Conservation (phyloP, 345 rosid species). For the Atalantia buxifolia region DNA sequence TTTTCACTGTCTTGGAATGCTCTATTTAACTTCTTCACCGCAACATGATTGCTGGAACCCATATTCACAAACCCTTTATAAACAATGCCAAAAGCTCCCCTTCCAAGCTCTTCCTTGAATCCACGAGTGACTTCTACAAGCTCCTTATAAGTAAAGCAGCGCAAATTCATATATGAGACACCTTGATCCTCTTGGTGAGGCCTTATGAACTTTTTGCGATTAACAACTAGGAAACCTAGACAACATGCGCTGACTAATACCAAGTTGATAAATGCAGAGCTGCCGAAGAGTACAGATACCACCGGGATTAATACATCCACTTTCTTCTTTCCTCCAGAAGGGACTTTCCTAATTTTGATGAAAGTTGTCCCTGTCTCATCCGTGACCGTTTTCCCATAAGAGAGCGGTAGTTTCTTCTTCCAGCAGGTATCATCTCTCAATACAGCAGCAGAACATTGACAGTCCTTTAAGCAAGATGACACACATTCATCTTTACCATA, state of each 20-base stretch:
- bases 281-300: constrained; percentile 18
- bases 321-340: not conserved
- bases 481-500: constrained; percentile 22
- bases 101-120: constrained; percentile 36
- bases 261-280: constrained; percentile 18
- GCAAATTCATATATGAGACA: constrained; percentile 11
- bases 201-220: not conserved
- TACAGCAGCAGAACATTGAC: constrained; percentile 33
- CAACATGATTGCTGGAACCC: not conserved
- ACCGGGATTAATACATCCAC: not conserved
- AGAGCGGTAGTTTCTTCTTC: constrained; percentile 43
- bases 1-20: constrained; percentile 12
- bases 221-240: constrained; percentile 2
- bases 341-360: constrained; percentile 26
- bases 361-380: not conserved
- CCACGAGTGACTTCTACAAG: constrained; percentile 29
- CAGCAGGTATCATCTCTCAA: constrained; percentile 13
- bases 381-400: constrained; percentile 28
- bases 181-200: not conserved
- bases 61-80: constrained; percentile 28
- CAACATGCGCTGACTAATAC: constrained; percentile 9
- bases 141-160: constrained; percentile 31
- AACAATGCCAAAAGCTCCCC: constrained; percentile 42
- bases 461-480: constrained; percentile 36
- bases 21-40: constrained; percentile 36